Percentiles rank a stretch among this genome's conserved stretches.
Evolutionary conservation across 2,329 filamentous ascomycete genomes (phyloP).

Genomic region (Diatrype stigma): DNA sequence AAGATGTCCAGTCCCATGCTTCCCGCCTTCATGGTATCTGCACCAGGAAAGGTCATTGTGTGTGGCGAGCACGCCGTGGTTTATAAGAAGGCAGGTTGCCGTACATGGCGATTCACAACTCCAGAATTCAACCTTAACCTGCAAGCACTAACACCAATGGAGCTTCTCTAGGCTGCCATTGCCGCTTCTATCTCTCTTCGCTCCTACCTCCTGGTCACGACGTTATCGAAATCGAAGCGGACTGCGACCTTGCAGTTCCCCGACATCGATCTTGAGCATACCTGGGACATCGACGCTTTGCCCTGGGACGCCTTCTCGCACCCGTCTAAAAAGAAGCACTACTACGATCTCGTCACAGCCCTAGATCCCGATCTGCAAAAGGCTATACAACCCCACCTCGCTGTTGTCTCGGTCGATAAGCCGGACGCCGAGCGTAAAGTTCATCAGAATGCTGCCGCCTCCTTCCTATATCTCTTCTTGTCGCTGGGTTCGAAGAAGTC

Average conservation of each 20-base stretch:
- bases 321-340: constrained; percentile 85
- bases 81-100: constrained; percentile 72
- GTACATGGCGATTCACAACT: background rate
- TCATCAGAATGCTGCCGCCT: constrained; percentile 73
- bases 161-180: constrained; percentile 66
- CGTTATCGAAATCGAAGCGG: constrained; percentile 85
- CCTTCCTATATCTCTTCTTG: constrained; percentile 90
- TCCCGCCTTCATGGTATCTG: constrained; percentile 95
- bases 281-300: constrained; percentile 88
- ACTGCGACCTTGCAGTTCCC: constrained; percentile 86
- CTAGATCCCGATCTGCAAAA: constrained; percentile 79
- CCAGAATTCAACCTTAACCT: background rate
- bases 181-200: constrained; percentile 91
- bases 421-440: constrained; percentile 75
- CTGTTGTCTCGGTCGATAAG: constrained; percentile 61
- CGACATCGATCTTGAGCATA: constrained; percentile 84
- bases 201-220: constrained; percentile 93
- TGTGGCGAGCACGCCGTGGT: constrained; percentile 99
- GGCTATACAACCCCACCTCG: constrained; percentile 76
- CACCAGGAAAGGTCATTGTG: constrained; percentile 96
- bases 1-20: constrained; percentile 65
- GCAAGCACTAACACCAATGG: constrained; percentile 1
- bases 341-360: constrained; percentile 82
- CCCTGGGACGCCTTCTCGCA: constrained; percentile 82
- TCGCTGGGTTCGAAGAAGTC: constrained; percentile 78